Conservation (phyloP, 805 yeast genomes). For the Candida fluviatilis region DNA sequence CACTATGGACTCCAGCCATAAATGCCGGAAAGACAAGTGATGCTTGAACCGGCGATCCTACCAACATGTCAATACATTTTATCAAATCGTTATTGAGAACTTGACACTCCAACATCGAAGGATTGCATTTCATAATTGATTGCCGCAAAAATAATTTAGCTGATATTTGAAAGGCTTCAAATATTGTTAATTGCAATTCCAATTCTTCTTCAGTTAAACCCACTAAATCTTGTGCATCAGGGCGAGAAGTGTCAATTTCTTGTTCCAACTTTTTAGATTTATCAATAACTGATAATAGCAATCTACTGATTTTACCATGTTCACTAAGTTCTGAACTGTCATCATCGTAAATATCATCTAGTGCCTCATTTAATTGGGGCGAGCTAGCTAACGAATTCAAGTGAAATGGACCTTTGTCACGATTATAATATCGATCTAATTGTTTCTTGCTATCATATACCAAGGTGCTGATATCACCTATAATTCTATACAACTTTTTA, state of each 20-base stretch:
- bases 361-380: not conserved
- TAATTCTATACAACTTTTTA: slow-evolving; percentile 57
- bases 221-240: slow-evolving; percentile 46
- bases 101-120: slow-evolving; percentile 62
- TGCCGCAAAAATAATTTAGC: slow-evolving; percentile 66
- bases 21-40: slow-evolving; percentile 74
- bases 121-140: slow-evolving; percentile 55
- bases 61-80: slow-evolving; percentile 53
- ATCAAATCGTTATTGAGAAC: slow-evolving; percentile 50
- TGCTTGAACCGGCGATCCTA: slow-evolving; percentile 67
- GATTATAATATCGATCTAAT: slow-evolving; percentile 7
- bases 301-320: slow-evolving; percentile 17
- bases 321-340: slow-evolving; percentile 19
- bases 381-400: slow-evolving; percentile 1
- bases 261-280: slow-evolving; percentile 41
- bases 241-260: slow-evolving; percentile 47
- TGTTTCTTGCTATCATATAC: slow-evolving; percentile 47
- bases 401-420: slow-evolving; percentile 5
- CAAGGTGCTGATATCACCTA: slow-evolving; percentile 65
- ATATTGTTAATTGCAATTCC: slow-evolving; percentile 63
- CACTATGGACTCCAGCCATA: slow-evolving; percentile 69
- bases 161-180: slow-evolving; percentile 67
- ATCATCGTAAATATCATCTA: slow-evolving; percentile 12
- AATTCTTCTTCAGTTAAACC: slow-evolving; percentile 44
- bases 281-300: slow-evolving; percentile 23